These are phyloP conservation scores for Fagopyrum tataricum DNA, from an alignment of 148 eudicot species.

Conservation along the genomic window DNA sequence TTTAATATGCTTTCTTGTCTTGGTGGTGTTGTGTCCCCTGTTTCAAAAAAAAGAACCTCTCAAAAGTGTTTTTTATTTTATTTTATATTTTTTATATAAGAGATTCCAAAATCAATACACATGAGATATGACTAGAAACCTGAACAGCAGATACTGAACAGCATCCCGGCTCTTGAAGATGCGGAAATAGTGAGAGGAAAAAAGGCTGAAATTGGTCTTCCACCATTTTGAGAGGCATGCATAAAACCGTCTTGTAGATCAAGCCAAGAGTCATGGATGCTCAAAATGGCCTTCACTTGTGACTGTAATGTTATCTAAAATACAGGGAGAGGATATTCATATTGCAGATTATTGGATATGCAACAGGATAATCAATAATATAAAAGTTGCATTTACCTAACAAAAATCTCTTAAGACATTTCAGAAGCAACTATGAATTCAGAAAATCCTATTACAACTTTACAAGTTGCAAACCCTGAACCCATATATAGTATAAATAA, in stretches of 20 bases:
- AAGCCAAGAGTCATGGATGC: constrained; percentile 86
- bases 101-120: constrained; percentile 5
- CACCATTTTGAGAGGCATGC: constrained; percentile 58
- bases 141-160: constrained; percentile 54
- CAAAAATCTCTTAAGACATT: too few species aligned
- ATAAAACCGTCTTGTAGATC: constrained; percentile 95
- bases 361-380: neutral
- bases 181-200: constrained; percentile 78
- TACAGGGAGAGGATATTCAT: neutral
- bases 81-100: too few species aligned
- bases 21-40: constrained; percentile 47
- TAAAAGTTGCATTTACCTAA: neutral
- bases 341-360: neutral
- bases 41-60: constrained; percentile 6
- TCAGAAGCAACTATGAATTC: too few species aligned
- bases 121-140: constrained; percentile 11
- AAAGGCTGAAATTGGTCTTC: constrained; percentile 70
- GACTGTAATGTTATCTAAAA: constrained; percentile 80
- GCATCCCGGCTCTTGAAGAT: constrained; percentile 66
- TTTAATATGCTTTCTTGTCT: constrained; percentile 55
- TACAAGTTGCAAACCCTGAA: too few species aligned
- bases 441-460: too few species aligned
- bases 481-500: too few species aligned
- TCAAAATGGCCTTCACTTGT: constrained; percentile 81
- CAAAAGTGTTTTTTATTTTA: too few species aligned